Conservation (phyloP, 441 rosid genomes). For the Populus hybrid region DNA sequence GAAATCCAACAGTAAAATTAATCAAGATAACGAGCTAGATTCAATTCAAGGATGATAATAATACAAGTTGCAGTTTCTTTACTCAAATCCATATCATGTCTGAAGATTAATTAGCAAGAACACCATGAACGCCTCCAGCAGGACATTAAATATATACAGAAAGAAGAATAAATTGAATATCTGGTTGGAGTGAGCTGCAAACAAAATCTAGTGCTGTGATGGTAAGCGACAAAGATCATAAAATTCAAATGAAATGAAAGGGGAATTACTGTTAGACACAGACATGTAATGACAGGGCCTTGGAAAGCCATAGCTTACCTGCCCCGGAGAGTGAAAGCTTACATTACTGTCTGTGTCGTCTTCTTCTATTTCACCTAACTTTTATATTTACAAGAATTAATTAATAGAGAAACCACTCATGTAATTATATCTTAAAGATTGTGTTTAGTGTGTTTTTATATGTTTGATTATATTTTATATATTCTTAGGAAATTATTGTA, state of each 20-base stretch:
- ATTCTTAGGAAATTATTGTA: no score
- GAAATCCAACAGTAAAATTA: no score
- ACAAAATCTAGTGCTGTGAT: not conserved
- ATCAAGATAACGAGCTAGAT: no score
- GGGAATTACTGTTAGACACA: not conserved
- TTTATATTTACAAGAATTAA: no score
- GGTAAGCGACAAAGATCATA: not conserved
- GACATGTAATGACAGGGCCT: slow-evolving; percentile 12
- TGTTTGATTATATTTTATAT: no score
- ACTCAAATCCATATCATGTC: not conserved
- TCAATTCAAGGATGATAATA: not conserved
- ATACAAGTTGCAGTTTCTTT: no score
- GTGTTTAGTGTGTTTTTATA: no score
- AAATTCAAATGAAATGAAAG: not conserved
- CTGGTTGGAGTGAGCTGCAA: not conserved
- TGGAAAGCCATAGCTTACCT: slow-evolving; percentile 39
- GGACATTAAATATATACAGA: not conserved
- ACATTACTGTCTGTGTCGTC: slow-evolving; percentile 11
- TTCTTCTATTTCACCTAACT: not conserved
- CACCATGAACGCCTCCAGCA: not conserved
- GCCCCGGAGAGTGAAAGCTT: slow-evolving; percentile 36
- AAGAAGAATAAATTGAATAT: not conserved
- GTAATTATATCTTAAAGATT: no score
- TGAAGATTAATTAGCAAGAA: not conserved
- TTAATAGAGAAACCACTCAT: no score